These are phyloP conservation scores for Didymosphaeria variabile DNA, from an alignment of 2,329 filamentous ascomycete species.

Conservation along the genomic window DNA sequence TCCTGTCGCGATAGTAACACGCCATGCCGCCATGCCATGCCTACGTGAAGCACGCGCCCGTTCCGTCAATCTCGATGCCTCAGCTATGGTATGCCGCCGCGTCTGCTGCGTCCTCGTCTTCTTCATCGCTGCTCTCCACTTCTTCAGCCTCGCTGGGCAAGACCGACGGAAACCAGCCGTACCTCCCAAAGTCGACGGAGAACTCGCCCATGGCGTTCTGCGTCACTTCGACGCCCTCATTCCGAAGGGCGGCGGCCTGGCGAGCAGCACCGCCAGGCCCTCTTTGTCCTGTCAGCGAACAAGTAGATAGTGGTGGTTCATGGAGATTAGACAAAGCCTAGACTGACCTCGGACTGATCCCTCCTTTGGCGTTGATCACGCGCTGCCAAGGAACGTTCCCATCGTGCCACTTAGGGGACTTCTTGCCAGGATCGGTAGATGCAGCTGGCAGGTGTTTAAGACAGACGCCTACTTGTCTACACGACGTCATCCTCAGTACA, in stretches of 20 bases:
- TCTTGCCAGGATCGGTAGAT: conserved; percentile 52
- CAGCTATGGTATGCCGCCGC: conserved; percentile 45
- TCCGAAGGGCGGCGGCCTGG: conserved; percentile 57
- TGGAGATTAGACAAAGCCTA: conserved; percentile 17
- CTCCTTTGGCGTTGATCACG: conserved; percentile 86
- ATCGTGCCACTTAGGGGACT: conserved; percentile 68
- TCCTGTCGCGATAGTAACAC: conserved; percentile 10
- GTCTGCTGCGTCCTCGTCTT: conserved; percentile 39
- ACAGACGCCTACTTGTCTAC: conserved; percentile 85
- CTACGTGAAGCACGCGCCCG: conserved; percentile 13
- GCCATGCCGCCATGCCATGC: conserved; percentile 14
- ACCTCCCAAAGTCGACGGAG: conserved; percentile 55
- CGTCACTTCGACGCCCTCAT: conserved; percentile 59
- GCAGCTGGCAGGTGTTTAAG: conserved; percentile 80
- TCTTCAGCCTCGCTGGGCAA: conserved; percentile 58
- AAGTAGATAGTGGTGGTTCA: conserved; percentile 24
- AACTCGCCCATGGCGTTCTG: conserved; percentile 58
- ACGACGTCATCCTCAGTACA: conserved; percentile 57
- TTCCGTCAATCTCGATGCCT: conserved; percentile 21
- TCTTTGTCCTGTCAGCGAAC: conserved; percentile 45
- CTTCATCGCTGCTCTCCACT: conserved; percentile 44
- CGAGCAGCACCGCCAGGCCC: conserved; percentile 56
- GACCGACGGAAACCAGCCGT: conserved; percentile 62
- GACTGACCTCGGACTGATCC: conserved; percentile 81
- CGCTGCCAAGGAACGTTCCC: conserved; percentile 93